Conservation (phyloP, 768 basidiomycete species). For the Rhizopogon vulgaris region DNA sequence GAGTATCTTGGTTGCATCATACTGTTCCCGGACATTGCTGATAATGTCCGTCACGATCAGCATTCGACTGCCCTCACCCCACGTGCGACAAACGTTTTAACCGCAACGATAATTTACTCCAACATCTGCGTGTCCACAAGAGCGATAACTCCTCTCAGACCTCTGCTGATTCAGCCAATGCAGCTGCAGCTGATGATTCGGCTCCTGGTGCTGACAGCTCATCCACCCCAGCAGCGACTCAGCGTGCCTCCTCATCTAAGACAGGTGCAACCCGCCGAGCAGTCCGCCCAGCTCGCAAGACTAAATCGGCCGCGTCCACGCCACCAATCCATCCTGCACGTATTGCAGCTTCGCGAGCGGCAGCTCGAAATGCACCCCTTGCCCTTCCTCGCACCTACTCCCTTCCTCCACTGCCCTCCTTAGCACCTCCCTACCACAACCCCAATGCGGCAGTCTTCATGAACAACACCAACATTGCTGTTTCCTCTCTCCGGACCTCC, state of each 20-base stretch:
- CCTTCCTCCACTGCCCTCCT: conserved; percentile 24
- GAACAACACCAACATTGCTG: conserved; percentile 31
- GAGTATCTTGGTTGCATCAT: conserved; percentile 22
- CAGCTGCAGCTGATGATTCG: conserved; percentile 20
- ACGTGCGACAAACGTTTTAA: conserved; percentile 71
- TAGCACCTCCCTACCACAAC: conserved; percentile 21
- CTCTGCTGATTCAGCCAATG: conserved; percentile 22
- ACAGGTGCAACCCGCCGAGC: conserved; percentile 17
- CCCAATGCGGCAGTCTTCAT: conserved; percentile 23
- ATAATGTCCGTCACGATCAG: conserved; percentile 33
- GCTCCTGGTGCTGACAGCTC: conserved; percentile 11
- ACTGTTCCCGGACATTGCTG: conserved; percentile 10
- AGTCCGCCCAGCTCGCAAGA: conserved; percentile 27
- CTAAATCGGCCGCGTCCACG: conserved; percentile 29
- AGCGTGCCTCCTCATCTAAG: conserved; percentile 20
- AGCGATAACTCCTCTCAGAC: conserved; percentile 30
- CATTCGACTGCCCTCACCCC: conserved; percentile 65
- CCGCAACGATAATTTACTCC: conserved; percentile 73
- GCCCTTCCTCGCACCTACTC: conserved; percentile 28
- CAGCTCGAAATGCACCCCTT: conserved; percentile 24
- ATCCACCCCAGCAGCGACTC: conserved; percentile 8
- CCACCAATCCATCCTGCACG: conserved; percentile 28
- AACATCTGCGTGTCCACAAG: conserved; percentile 71
- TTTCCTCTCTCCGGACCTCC: conserved; percentile 28
- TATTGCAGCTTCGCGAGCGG: conserved; percentile 25